A percentile compares a stretch with the other conserved stretches of the same genome.
These are phyloP conservation scores for Solanum paucissectum DNA, from an alignment of 257 asterid species.

Conservation along the genomic window DNA sequence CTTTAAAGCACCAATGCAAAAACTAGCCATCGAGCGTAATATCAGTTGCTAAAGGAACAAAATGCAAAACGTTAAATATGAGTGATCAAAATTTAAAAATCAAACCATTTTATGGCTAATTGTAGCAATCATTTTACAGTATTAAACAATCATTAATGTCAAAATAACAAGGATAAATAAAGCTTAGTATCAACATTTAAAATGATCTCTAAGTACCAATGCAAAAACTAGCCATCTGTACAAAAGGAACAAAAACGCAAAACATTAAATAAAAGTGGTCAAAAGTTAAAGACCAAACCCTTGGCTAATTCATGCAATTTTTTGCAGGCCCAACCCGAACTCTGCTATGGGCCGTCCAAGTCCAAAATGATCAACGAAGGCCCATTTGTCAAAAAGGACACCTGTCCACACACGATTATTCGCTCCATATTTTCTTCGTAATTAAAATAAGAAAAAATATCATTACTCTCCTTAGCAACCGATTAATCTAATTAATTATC, in stretches of 20 bases:
- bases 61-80: not conserved
- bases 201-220: not conserved
- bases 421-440: not conserved
- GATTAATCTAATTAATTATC: not conserved
- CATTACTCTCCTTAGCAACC: not conserved
- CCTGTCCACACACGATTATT: not conserved
- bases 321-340: not conserved
- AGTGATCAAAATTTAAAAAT: not conserved
- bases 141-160: not conserved
- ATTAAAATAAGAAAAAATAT: not conserved
- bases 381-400: not conserved
- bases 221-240: not conserved
- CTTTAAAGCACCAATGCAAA: not conserved
- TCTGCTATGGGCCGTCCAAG: not conserved
- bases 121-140: too few relatives aligned
- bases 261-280: not conserved
- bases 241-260: not conserved
- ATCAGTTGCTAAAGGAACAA: not conserved
- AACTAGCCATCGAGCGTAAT: not conserved
- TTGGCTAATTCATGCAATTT: not conserved
- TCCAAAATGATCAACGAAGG: not conserved
- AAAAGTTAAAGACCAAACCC: not conserved
- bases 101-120: not conserved
- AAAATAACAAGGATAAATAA: not conserved
- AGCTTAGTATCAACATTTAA: not conserved